Evolutionary conservation across 192 early-diverging fungal species (phyloP), one percentile per base, ranked within the genome.

Genomic region (Coemansia sp.): DNA sequence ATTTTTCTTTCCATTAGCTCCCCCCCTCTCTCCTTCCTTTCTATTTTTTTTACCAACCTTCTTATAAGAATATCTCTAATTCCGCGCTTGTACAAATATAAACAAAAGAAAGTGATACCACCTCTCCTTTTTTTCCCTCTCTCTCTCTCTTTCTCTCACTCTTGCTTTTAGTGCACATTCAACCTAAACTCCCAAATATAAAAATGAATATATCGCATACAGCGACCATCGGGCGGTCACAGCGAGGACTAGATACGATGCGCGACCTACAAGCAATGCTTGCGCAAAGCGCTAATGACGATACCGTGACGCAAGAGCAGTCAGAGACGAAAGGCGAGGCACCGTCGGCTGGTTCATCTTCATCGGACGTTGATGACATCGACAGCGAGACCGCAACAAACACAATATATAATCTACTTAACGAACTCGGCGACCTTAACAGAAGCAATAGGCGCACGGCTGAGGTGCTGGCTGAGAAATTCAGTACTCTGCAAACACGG

Each of bases 161-260:
- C 38, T 63, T 59, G 9, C 17, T 43, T 57, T 35, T 20, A 9
- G 13, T 38, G 33, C 41, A 10, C 19, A 25, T 7, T 17, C 9
- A 14, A 25, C 25, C 0, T 20, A 14, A 22, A 5, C 23, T 10
- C 15, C 34, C 15, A 54, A 53, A 6, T 14, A 40, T 14, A 40
- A 41, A 34, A n/a, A 79, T 79, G 76, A 70, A 74, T 56, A 36
- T 61, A 11, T 73, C 76, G 23, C 63, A 73, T 32, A 69, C 71
- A 5, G 71, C 76, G n/a, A 79, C 76, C n/a, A 71, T 79, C n/a
- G 71, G 76, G 2, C 76, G 76, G 36, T 71, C 76, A 22, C 71
- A 73, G n/a, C 66, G 71, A n/a, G 67, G 68, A 34, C 34, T 74
- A 14, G 75, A 71, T 19, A 54, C 60, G 4, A 59, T 79, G 63